Evolutionary conservation across 2,329 filamentous ascomycete genomes (phyloP).

Genomic region (Bipolaris zeicola): DNA sequence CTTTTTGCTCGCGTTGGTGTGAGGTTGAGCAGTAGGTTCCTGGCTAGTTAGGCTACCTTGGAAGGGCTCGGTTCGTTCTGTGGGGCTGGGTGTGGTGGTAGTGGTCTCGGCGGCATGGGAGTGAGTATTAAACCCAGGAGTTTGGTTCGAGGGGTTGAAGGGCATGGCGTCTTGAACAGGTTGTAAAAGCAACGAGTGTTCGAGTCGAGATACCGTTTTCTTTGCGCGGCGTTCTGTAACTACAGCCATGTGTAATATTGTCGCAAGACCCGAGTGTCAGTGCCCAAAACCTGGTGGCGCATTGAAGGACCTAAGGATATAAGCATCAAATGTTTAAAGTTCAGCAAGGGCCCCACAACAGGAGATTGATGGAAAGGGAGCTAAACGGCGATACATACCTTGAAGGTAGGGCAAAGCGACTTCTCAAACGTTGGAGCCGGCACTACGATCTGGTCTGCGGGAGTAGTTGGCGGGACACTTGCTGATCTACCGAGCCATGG

Average conservation of each 20-base stretch:
- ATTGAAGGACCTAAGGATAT: slow-evolving; percentile 39
- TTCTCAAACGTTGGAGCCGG: slow-evolving; percentile 46
- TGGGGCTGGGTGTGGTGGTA: slow-evolving; percentile 28
- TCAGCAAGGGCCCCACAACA: slow-evolving; percentile 27
- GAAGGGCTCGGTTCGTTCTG: slow-evolving; percentile 26
- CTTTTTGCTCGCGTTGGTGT: slow-evolving; percentile 43
- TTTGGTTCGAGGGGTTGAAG: slow-evolving; percentile 38
- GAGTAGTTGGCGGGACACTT: slow-evolving; percentile 41
- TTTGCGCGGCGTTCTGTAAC: slow-evolving; percentile 44
- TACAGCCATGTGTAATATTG: slow-evolving; percentile 46
- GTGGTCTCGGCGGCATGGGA: slow-evolving; percentile 29
- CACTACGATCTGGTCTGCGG: slow-evolving; percentile 41
- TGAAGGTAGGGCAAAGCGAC: slow-evolving; percentile 32
- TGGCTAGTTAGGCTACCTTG: slow-evolving; percentile 27
- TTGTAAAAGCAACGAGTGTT: slow-evolving; percentile 41
- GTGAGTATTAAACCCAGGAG: slow-evolving; percentile 30
- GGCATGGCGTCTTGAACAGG: slow-evolving; percentile 44
- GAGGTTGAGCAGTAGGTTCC: slow-evolving; percentile 22
- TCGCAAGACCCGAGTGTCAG: slow-evolving; percentile 37
- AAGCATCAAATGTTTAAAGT: slow-evolving; percentile 37
- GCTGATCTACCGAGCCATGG: slow-evolving; percentile 44
- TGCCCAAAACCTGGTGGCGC: slow-evolving; percentile 30
- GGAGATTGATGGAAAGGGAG: slow-evolving; percentile 19
- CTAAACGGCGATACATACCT: slow-evolving; percentile 39
- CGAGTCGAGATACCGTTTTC: slow-evolving; percentile 42